These are phyloP conservation scores for Aspergillus sclerotialis DNA, from an alignment of 2,329 filamentous ascomycete species.

Conservation along the genomic window DNA sequence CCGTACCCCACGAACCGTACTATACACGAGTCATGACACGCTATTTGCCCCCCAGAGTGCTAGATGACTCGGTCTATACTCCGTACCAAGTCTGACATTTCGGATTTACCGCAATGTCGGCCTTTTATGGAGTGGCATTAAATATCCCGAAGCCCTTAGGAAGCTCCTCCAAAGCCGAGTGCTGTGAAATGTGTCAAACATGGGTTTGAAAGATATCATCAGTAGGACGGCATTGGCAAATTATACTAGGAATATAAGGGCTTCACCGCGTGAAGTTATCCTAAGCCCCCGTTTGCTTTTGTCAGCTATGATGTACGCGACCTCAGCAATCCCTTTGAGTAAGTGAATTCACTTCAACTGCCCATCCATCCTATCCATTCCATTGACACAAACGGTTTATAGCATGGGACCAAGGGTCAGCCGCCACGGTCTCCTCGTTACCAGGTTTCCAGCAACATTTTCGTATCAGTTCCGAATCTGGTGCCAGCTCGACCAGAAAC, in stretches of 20 bases:
- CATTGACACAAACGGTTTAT: background rate
- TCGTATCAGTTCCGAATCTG: constrained; percentile 22
- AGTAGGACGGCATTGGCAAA: background rate
- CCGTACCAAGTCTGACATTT: no score
- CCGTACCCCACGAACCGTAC: no score
- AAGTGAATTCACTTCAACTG: constrained; percentile 2
- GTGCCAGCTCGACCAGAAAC: constrained; percentile 21
- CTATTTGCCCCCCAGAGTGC: no score
- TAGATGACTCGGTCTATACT: no score
- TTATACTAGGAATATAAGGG: constrained; percentile 7
- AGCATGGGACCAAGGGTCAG: constrained; percentile 30
- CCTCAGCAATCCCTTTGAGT: constrained; percentile 12
- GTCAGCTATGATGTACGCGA: constrained; percentile 5
- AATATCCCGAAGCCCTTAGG: no score
- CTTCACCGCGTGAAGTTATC: constrained; percentile 7
- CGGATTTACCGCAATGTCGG: no score
- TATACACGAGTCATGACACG: no score
- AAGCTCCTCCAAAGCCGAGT: no score
- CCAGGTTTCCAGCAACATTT: constrained; percentile 32
- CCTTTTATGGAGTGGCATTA: no score
- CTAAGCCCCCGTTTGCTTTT: constrained; percentile 5
- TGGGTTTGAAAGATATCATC: constrained; percentile 1
- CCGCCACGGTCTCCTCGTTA: constrained; percentile 25
- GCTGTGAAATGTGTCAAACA: background rate
- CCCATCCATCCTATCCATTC: no score